Evolutionary conservation across 2,329 filamentous ascomycete genomes (phyloP).

Genomic region (Colletotrichum tamarilloi): DNA sequence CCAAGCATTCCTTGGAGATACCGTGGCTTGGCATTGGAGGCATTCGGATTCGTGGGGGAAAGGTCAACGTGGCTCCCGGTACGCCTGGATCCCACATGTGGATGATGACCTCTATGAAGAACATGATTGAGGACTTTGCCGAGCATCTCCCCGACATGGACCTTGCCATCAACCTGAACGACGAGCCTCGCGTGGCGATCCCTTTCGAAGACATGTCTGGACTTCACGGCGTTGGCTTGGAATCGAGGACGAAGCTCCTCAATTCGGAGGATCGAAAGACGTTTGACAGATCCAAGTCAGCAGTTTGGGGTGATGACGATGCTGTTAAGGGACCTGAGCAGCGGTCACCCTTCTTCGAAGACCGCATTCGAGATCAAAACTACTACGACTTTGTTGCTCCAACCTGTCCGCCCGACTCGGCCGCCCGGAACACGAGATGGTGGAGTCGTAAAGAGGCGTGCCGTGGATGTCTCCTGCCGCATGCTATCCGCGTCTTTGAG

Average conservation of each 20-base stretch:
- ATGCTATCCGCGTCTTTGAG: conserved; percentile 43
- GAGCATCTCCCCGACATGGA: conserved; percentile 82
- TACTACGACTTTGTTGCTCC: conserved; percentile 50
- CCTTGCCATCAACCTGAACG: conserved; percentile 76
- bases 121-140: conserved; percentile 76
- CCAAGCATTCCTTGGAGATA: conserved; percentile 45
- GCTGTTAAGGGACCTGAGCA: background rate
- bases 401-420: conserved; percentile 59
- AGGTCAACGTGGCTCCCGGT: conserved; percentile 53
- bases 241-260: background rate
- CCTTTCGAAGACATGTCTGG: conserved; percentile 7
- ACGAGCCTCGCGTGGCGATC: conserved; percentile 44
- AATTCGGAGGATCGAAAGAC: background rate
- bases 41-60: conserved; percentile 70
- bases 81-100: conserved; percentile 47
- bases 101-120: conserved; percentile 54
- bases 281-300: conserved; percentile 12
- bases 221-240: background rate
- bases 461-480: conserved; percentile 46
- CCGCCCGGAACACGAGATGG: conserved; percentile 52
- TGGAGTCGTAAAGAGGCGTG: conserved; percentile 52
- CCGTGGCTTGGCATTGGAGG: conserved; percentile 51
- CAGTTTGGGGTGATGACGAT: conserved; percentile 33
- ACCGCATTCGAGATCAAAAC: conserved; percentile 41
- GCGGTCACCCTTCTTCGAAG: conserved; percentile 35